Conservation (phyloP, 306 rosid genomes). For the Cicer arietinum region DNA sequence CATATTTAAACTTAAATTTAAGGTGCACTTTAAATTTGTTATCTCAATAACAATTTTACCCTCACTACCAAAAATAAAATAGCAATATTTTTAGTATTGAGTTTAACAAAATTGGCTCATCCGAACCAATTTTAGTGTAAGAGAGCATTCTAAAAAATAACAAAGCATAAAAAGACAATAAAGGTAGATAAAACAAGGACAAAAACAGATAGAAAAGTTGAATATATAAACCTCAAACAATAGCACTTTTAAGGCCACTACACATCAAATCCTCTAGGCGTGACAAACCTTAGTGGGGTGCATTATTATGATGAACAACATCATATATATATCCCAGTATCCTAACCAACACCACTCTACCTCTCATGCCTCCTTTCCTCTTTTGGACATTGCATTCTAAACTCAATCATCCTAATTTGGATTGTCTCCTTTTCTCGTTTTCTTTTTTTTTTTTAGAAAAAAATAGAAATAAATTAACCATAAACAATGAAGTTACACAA, state of each 20-base stretch:
- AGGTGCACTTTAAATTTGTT: constrained; percentile 36
- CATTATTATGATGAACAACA: constrained; percentile 66
- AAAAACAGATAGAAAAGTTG: constrained; percentile 30
- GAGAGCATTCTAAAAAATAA: neutral
- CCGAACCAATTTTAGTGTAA: neutral
- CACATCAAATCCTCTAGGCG: constrained; percentile 56
- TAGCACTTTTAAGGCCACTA: constrained; percentile 62
- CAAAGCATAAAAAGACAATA: constrained; percentile 33
- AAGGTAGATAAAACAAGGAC: constrained; percentile 4
- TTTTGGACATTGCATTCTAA: constrained; percentile 21
- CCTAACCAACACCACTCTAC: constrained; percentile 45
- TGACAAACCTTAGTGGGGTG: constrained; percentile 84
- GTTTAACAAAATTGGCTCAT: neutral
- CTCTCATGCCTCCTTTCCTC: neutral
- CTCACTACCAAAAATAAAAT: neutral
- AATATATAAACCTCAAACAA: constrained; percentile 49
- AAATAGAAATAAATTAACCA: no score
- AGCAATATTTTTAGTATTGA: no score
- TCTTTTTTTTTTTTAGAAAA: no score
- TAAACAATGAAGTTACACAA: no score
- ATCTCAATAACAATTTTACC: constrained; percentile 5
- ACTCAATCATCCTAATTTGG: constrained; percentile 20
- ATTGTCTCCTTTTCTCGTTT: neutral
- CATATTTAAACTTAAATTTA: neutral
- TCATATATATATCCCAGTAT: constrained; percentile 28